A percentile compares a stretch with the other conserved stretches of the same genome.
Conservation (phyloP, 805 yeast species). For the Saccharomycopsis synnaedendra region DNA sequence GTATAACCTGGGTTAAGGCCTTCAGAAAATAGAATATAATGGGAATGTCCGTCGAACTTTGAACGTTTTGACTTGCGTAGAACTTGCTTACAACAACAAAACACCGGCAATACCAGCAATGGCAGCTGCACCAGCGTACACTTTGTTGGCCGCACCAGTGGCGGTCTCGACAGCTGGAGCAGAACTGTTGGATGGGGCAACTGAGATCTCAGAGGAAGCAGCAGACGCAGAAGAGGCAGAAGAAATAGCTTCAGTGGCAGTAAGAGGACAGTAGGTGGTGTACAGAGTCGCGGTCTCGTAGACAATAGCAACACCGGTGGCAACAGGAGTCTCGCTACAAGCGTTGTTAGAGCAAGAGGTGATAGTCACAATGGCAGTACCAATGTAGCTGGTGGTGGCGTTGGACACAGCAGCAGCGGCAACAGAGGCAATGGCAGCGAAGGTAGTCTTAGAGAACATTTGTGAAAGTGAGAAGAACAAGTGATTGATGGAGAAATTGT, state of each 20-base stretch:
- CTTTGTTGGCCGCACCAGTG: conserved; percentile 14
- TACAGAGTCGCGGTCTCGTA: conserved; percentile 17
- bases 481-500: too few species aligned
- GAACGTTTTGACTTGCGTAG: too few species aligned
- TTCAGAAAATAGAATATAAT: too few species aligned
- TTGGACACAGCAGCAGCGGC: conserved; percentile 18
- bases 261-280: conserved; percentile 22
- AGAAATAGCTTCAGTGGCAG: conserved; percentile 1
- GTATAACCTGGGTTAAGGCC: too few species aligned
- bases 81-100: conserved; percentile 12
- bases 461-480: too few species aligned
- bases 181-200: background rate
- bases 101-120: conserved; percentile 17
- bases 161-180: conserved; percentile 10
- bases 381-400: conserved; percentile 15
- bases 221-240: conserved; percentile 3
- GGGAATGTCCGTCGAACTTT: too few species aligned
- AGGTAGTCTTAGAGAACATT: background rate
- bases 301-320: conserved; percentile 19
- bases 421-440: conserved; percentile 16
- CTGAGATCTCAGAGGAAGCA: background rate
- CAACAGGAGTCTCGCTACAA: conserved; percentile 16
- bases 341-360: conserved; percentile 17
- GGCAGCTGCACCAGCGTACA: conserved; percentile 16
- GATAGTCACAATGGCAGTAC: conserved; percentile 23